These are phyloP conservation scores for Kodamaea hsintzibuensis DNA, from an alignment of 805 yeast genomes.

Conservation along the genomic window DNA sequence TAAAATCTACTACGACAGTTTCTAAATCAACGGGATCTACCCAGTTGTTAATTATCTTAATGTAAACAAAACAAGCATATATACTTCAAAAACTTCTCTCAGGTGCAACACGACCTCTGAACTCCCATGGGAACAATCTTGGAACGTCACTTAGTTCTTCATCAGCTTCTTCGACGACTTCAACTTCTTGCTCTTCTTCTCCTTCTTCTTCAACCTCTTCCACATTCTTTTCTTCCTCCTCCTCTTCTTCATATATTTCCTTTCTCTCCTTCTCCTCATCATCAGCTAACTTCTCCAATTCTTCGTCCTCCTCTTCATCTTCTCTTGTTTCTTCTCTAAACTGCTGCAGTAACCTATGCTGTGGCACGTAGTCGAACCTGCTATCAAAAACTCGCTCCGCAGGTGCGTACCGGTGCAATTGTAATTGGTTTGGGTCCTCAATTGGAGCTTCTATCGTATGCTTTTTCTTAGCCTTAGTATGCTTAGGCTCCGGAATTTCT, in stretches of 20 bases:
- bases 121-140: conserved; percentile 42
- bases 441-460: neutral
- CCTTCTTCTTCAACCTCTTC: conserved; percentile 8
- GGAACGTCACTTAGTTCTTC: conserved; percentile 12
- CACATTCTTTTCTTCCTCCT: conserved; percentile 1
- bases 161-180: conserved; percentile 6
- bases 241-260: conserved; percentile 1
- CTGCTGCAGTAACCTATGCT: conserved; percentile 20
- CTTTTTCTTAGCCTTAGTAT: neutral
- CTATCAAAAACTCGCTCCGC: conserved; percentile 24
- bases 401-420: neutral
- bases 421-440: neutral
- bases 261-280: neutral
- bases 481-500: neutral
- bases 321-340: conserved; percentile 1
- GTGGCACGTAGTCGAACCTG: conserved; percentile 29
- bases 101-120: conserved; percentile 18
- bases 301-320: conserved; percentile 2
- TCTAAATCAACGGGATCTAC: neutral
- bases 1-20: neutral
- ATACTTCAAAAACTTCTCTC: conserved; percentile 21
- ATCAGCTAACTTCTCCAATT: conserved; percentile 9
- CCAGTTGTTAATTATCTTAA: neutral
- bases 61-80: conserved; percentile 2
- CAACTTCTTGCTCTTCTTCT: conserved; percentile 12